Percentiles rank a stretch among this genome's conserved stretches.
These are phyloP conservation scores for Galeopsis tetrahit DNA, from an alignment of 257 asterid species.

Conservation along the genomic window DNA sequence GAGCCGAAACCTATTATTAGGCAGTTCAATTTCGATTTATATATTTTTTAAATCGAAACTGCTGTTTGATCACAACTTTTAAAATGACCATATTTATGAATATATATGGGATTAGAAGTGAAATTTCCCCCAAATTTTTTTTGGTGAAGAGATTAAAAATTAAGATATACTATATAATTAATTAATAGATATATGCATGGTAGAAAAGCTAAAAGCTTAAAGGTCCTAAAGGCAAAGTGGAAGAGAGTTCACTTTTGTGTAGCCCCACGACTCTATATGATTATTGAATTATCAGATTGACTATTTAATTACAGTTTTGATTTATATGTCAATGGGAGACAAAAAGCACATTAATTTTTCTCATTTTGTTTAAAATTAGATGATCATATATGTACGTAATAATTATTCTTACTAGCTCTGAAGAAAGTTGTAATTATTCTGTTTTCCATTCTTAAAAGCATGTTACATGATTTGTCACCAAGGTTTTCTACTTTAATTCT, in stretches of 20 bases:
- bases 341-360: slow-evolving; percentile 33
- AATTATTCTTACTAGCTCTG: slow-evolving; percentile 37
- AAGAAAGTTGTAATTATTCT: slow-evolving; percentile 46
- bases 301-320: slow-evolving; percentile 2
- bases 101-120: background rate
- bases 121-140: background rate
- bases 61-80: background rate
- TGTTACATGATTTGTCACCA: slow-evolving; percentile 3
- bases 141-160: background rate
- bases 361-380: slow-evolving; percentile 21
- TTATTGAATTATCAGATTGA: slow-evolving; percentile 41
- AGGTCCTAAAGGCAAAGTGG: slow-evolving; percentile 40
- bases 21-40: too few species aligned
- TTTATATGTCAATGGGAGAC: slow-evolving; percentile 31
- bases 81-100: too few species aligned
- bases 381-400: background rate
- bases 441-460: slow-evolving; percentile 24
- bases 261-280: slow-evolving; percentile 46
- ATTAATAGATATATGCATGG: slow-evolving; percentile 20
- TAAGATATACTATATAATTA: background rate
- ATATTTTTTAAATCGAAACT: background rate
- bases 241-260: slow-evolving; percentile 33
- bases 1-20: background rate
- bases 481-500: slow-evolving; percentile 15
- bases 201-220: slow-evolving; percentile 39